Evolutionary conservation across 164 flowering plant species (phyloP), one percentile per base, ranked within the genome.

Genomic region (Vitis riparia): DNA sequence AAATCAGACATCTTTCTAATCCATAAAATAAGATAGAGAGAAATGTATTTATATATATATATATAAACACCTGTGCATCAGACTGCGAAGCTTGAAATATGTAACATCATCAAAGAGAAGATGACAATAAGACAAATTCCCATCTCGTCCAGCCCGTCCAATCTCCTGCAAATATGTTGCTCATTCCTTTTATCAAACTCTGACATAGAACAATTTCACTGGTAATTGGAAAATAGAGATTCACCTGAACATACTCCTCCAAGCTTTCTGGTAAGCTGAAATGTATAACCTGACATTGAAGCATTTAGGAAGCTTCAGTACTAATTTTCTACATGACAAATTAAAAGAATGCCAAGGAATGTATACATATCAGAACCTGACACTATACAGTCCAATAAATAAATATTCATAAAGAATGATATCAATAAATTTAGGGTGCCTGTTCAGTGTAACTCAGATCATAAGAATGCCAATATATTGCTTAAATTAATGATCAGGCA

Each of bases 91-190:
- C 84, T 84, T 91, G 74, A 80, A 84, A 66, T 90, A 93, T 57
- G 85, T 88, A 11, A 59, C 66, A 51, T 93, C 93, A 76, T 95
- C 98, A 55, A 83, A 84, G 70, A 91, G 75, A 14, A 95, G 87
- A 84, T 93, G 97, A 66, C 98, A 95, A 74, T 86, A 85, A 58
- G 99, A 88, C 68, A 86, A 74, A 59, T 92, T 81, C 66, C 97
- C 98, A 85, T 93, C 97, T 59, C 99, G 88, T 60, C 99, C 99
- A 77, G 97, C 93, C 64, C 98, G 94, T 14, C 99, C 99, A 75
- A 86, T 91, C 80, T 93, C 99, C 98, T 95, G 67, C 56, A 78
- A 0, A 61, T 72, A 60, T 37, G 14, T 32, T 66, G 51, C 12
- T 62, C 51, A 61, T 62, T 77, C 49, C 52, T 62, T 59, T 68